These are phyloP conservation scores for Saccharomyces hybrid DNA, from an alignment of 1,139 yeast species.

Conservation along the genomic window DNA sequence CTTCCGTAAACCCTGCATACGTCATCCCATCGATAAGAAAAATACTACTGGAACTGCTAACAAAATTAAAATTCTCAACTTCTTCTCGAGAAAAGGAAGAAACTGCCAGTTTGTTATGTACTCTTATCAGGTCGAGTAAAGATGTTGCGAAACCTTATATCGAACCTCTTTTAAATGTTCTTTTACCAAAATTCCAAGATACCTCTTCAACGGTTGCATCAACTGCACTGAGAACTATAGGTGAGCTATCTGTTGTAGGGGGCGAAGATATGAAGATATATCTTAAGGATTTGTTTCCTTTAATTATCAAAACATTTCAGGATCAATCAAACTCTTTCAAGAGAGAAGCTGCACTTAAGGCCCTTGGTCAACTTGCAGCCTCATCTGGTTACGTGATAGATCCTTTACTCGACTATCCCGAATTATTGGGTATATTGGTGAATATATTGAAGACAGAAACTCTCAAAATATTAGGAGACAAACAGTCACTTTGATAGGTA, in stretches of 20 bases:
- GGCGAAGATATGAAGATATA: constrained; percentile 78
- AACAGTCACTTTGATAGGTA: constrained; percentile 82
- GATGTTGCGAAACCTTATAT: constrained; percentile 84
- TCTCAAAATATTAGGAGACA: constrained; percentile 72
- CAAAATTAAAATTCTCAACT: constrained; percentile 79
- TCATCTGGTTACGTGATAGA: constrained; percentile 96
- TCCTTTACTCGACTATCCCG: constrained; percentile 88
- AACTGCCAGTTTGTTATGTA: constrained; percentile 66
- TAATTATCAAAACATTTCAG: constrained; percentile 78
- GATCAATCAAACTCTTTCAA: constrained; percentile 87
- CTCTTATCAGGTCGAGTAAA: constrained; percentile 69
- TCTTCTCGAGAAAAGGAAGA: constrained; percentile 77
- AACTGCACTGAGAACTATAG: constrained; percentile 77
- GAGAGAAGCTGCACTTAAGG: constrained; percentile 80
- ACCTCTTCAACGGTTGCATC: constrained; percentile 73
- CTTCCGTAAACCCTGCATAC: constrained; percentile 87
- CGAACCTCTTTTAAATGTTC: constrained; percentile 77
- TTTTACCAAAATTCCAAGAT: constrained; percentile 72
- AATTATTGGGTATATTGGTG: constrained; percentile 71
- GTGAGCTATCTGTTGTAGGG: constrained; percentile 82
- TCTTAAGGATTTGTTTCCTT: constrained; percentile 72
- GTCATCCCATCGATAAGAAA: constrained; percentile 89
- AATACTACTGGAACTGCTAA: constrained; percentile 73
- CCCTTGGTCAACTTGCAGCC: constrained; percentile 82
- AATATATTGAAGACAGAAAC: constrained; percentile 76